Evolutionary conservation across 306 rosid genomes (phyloP), one percentile per base, ranked within the genome.

Genomic region (Phaseolus lunatus): DNA sequence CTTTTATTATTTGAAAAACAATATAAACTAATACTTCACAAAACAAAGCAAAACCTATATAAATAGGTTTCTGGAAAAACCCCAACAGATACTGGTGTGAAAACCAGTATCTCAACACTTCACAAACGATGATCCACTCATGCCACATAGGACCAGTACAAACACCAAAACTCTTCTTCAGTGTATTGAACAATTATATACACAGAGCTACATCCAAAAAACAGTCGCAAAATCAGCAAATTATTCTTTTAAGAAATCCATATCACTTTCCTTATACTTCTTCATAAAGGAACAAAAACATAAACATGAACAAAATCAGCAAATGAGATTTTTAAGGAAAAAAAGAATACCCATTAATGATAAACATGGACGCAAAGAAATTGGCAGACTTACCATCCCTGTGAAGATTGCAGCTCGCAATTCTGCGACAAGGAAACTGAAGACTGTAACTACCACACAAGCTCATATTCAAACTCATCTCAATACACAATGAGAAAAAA

Each of bases 391-490:
- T 27, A 84, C 88, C 83, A 49, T 67, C 44, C 3, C 16, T 12
- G 57, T 52, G 39, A 44, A 49, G 31, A 33, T 57, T 80, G 69
- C 73, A 84, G 70, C 63, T 77, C 7, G 81, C 26, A 22, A 81
- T 67, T 84, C 67, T 52, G 70, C 68, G 66, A 59, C 58, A 9
- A 31, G 56, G 81, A 77, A 81, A 47, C 12, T 48, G 72, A 77
- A 73, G 39, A 61, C 81, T 66, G 23, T 52, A 47, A 19, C 75
- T 61, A 23, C 72, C 74, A 33, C 70, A 78, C 72, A 33, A 68
- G 72, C 88, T 78, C 76, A 77, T 39, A 44, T 71, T 50, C 67
- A 85, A 73, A 77, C 72, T 78, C 88, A 77, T 85, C 85, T 81
- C 75, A 66, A 72, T 22, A 2, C 61, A 44, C 37, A 49, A 69